Conservation (phyloP, 768 basidiomycete genomes). For the Exsudoporus frostii region DNA sequence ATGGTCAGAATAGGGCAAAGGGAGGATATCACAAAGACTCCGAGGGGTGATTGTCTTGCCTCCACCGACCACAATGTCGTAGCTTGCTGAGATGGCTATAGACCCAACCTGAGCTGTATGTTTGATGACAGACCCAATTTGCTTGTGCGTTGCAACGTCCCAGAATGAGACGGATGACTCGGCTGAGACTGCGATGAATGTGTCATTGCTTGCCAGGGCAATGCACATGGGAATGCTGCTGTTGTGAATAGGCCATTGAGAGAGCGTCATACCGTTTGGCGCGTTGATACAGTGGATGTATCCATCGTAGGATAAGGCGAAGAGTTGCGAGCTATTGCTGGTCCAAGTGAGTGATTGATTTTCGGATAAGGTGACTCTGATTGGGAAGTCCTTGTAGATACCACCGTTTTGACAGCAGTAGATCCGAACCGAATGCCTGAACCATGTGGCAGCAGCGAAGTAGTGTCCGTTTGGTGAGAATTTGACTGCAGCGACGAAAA, state of each 20-base stretch:
- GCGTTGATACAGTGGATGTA: neutral
- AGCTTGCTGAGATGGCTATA: conserved; percentile 6
- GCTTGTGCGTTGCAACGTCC: conserved; percentile 5
- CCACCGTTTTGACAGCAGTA: neutral
- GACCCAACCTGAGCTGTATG: neutral
- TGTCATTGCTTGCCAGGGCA: neutral
- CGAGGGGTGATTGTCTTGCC: neutral
- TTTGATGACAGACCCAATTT: conserved; percentile 7
- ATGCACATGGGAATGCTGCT: neutral
- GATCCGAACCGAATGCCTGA: neutral
- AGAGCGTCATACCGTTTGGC: neutral
- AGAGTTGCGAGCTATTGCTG: neutral
- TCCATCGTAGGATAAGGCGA: neutral
- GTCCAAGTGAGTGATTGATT: conserved; percentile 11
- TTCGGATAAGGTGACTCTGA: neutral
- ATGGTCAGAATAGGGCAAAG: neutral
- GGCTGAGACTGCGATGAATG: conserved; percentile 1
- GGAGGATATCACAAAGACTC: conserved; percentile 3
- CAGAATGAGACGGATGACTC: conserved; percentile 8
- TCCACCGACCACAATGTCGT: conserved; percentile 1
- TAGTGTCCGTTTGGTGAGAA: conserved; percentile 5
- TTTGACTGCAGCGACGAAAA: conserved; percentile 5
- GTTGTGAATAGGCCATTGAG: conserved; percentile 2
- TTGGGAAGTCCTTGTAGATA: neutral
- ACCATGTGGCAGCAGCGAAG: conserved; percentile 10